Percentiles rank a stretch among this genome's conserved stretches.
Conservation (phyloP, 2,329 filamentous ascomycete genomes). For the Diaporthe eres region DNA sequence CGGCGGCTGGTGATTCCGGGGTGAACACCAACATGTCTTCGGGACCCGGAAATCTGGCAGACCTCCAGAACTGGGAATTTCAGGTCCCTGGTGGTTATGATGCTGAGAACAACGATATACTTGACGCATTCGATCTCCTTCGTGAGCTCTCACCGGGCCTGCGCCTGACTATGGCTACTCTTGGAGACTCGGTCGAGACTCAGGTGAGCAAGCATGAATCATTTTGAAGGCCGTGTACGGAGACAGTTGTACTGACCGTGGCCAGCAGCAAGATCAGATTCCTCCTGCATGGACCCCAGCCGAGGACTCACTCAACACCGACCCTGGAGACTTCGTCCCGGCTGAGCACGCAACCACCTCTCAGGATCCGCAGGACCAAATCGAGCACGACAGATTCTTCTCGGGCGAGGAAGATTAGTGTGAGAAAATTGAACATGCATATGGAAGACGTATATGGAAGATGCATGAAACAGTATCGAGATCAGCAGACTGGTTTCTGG, state of each 20-base stretch:
- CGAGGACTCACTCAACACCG: background rate
- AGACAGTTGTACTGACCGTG: background rate
- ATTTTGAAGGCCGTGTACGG: background rate
- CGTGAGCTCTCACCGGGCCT: too few relatives aligned
- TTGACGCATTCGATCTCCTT: too few relatives aligned
- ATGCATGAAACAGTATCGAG: background rate
- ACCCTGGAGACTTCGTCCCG: too few relatives aligned
- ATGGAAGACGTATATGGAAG: background rate
- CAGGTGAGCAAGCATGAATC: background rate
- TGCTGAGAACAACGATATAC: too few relatives aligned
- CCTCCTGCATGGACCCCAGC: background rate
- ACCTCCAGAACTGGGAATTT: background rate
- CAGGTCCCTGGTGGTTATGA: background rate
- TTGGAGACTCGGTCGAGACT: background rate
- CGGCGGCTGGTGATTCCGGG: background rate
- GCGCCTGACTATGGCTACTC: background rate
- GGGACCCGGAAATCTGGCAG: background rate
- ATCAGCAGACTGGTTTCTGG: background rate
- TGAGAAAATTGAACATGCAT: background rate
- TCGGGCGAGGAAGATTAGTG: background rate
- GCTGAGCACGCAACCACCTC: background rate
- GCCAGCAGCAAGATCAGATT: too few relatives aligned
- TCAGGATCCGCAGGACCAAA: fast-evolving
- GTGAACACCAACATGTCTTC: background rate
- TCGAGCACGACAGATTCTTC: background rate